Evolutionary conservation across 108 stramenopile species (phyloP), one percentile per base, ranked within the genome.

Genomic region (Schizochytrium sp.): DNA sequence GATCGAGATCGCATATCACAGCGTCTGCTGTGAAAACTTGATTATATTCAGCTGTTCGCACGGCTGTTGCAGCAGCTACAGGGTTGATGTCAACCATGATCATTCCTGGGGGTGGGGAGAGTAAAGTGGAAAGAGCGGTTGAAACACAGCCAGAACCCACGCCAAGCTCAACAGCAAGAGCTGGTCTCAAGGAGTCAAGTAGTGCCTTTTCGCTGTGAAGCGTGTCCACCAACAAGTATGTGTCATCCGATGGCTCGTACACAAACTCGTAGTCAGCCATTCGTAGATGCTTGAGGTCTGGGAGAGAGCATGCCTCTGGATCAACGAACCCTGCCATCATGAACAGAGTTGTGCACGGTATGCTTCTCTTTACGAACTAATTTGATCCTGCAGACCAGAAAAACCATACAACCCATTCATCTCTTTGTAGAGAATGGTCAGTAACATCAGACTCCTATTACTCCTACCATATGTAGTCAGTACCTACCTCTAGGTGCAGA

Each of bases 191-290:
- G 50, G 38, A 38, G 28, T 83, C 50, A 5, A 83, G 47, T 10
- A 83, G 55, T 5, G 10, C 3, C 28, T 55, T 49, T 8, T 83
- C 76, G 15, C 50, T n/a, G 76, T 83, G 76, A 17, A 83, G 76
- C 0, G 76, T 83, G 28, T 83, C 76, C 8, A 83, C 76, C 50
- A 83, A 42, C 45, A 83, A 53, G 28, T 83, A 83, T 5, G 76
- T 83, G 76, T 83, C 76, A 38, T 83, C 76, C 0, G 76, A 49
- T 10, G 76, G 76, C 53, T 83, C 76, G 53, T 83, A 83, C 50
- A 83, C 64, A 44, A 44, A 44, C 64, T 69, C 64, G 64, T 69
- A 69, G 64, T 69, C 64, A 44, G 64, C 7, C 42, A 12, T 10
- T 44, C 64, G 64, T 44, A 69, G 28, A 44, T 69, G 64, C 28